Evolutionary conservation across 1,139 yeast species (phyloP), one percentile per base, ranked within the genome.

Genomic region (Scheffersomyces segobiensis): DNA sequence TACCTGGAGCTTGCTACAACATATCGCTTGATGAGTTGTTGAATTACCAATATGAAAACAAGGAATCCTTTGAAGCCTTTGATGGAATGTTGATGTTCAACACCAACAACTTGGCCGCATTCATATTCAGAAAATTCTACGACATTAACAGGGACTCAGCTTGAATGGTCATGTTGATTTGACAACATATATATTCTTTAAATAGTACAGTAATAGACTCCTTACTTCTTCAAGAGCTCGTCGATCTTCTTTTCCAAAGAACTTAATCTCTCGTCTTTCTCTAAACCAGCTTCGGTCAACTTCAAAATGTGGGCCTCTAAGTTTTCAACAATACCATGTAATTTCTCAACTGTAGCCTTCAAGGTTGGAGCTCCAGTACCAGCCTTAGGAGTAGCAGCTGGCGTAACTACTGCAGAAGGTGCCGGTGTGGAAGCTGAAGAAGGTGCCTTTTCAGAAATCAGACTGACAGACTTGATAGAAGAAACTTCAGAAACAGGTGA

Each of bases 51-150:
- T 91, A 85, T 65, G 88, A 85, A 63, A 82, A 82, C 63, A 77
- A 82, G 62, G 75, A 77, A 55, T 75, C 74, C 47, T 74, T 89
- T 62, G 75, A 79, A 18, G 67, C 88, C 66, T 89, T 89, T 71
- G 88, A 87, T 59, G 89, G 87, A 0, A 81, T 82, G 83, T 91
- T 85, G 12, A 78, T 80, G 50, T 86, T 91, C 65, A 87, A 88
- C 69, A 85, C 93, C 14, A 84, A 86, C 64, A 80, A 85, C 62
- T 79, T 91, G 66, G 79, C 88, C 49, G 86, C 86, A 18, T 85
- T 91, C 63, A 86, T 91, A 32, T 88, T 91, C 74, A 82, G 82
- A 64, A 89, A 87, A 74, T 91, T 91, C 70, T 91, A 91, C 65
- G 87, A 83, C 65, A 66, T 77, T 46, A 66, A 67, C 51, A 64